These are phyloP conservation scores for Didymella sp. DNA, from an alignment of 2,329 filamentous ascomycete species.

Conservation along the genomic window DNA sequence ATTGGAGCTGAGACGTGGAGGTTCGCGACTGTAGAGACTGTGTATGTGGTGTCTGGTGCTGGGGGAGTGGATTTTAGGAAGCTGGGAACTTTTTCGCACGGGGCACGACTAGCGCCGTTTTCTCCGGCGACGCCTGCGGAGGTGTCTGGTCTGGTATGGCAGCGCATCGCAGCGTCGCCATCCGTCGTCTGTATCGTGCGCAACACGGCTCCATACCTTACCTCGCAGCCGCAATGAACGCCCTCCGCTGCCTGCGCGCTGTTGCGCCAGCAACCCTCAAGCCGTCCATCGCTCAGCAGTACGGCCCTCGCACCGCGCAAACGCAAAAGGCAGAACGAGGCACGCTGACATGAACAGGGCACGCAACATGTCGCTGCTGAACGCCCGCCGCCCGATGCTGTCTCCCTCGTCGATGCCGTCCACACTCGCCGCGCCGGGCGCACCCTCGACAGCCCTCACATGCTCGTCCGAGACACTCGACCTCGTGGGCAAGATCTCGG, in stretches of 20 bases:
- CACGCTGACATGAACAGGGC: slow-evolving; percentile 4
- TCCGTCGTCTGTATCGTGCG: neutral
- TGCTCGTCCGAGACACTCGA: slow-evolving; percentile 39
- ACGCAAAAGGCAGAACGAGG: neutral
- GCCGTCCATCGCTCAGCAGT: neutral
- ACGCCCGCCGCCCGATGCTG: slow-evolving; percentile 37
- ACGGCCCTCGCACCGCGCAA: slow-evolving; percentile 1
- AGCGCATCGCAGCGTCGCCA: neutral
- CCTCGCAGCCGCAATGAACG: slow-evolving; percentile 36
- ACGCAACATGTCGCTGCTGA: slow-evolving; percentile 38
- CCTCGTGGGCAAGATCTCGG: slow-evolving; percentile 45
- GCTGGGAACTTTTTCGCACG: neutral
- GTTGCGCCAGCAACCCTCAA: slow-evolving; percentile 19
- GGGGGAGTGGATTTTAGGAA: neutral
- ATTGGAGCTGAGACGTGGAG: neutral
- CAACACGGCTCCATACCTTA: neutral
- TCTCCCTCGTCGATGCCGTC: slow-evolving; percentile 24
- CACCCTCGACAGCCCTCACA: slow-evolving; percentile 15
- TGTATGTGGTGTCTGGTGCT: neutral
- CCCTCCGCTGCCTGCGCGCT: slow-evolving; percentile 40
- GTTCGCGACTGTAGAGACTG: neutral
- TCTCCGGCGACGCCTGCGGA: neutral
- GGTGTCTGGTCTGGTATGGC: too few relatives aligned
- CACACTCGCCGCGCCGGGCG: slow-evolving; percentile 29
- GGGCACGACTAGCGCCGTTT: neutral